Evolutionary conservation across 2,329 filamentous ascomycete genomes (phyloP).

Genomic region (Corynespora cassiicola): DNA sequence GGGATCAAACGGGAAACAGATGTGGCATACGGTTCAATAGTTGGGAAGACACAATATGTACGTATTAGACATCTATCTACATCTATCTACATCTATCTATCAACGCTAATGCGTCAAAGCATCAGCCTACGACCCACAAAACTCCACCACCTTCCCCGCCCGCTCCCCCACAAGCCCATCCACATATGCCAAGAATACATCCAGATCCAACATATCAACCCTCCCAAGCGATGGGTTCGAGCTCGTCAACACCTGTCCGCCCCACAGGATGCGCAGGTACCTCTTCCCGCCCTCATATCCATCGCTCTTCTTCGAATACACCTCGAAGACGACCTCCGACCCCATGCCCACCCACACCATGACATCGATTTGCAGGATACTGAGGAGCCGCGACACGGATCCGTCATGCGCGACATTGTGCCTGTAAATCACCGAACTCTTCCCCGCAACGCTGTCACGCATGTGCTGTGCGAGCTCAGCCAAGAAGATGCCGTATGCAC

Average conservation of each 20-base stretch:
- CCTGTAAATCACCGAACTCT: slow-evolving; percentile 59
- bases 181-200: slow-evolving; percentile 71
- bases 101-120: too few relatives aligned
- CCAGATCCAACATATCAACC: slow-evolving; percentile 74
- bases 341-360: slow-evolving; percentile 92
- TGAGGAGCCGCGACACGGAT: slow-evolving; percentile 70
- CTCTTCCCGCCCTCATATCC: slow-evolving; percentile 22
- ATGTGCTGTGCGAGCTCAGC: slow-evolving; percentile 74
- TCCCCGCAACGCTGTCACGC: slow-evolving; percentile 48
- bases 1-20: too few relatives aligned
- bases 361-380: slow-evolving; percentile 72
- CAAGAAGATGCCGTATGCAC: slow-evolving; percentile 74
- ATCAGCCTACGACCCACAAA: slow-evolving; percentile 39
- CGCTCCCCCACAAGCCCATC: slow-evolving; percentile 70
- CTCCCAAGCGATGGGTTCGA: slow-evolving; percentile 71
- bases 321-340: slow-evolving; percentile 77
- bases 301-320: slow-evolving; percentile 53
- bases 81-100: too few relatives aligned
- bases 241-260: slow-evolving; percentile 70
- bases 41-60: too few relatives aligned
- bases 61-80: too few relatives aligned
- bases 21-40: too few relatives aligned
- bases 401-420: slow-evolving; percentile 87
- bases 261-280: slow-evolving; percentile 74
- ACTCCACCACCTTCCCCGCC: slow-evolving; percentile 50